These are phyloP conservation scores for Chrysanthemum seticuspe DNA, from an alignment of 129 eudicot species.

Conservation along the genomic window DNA sequence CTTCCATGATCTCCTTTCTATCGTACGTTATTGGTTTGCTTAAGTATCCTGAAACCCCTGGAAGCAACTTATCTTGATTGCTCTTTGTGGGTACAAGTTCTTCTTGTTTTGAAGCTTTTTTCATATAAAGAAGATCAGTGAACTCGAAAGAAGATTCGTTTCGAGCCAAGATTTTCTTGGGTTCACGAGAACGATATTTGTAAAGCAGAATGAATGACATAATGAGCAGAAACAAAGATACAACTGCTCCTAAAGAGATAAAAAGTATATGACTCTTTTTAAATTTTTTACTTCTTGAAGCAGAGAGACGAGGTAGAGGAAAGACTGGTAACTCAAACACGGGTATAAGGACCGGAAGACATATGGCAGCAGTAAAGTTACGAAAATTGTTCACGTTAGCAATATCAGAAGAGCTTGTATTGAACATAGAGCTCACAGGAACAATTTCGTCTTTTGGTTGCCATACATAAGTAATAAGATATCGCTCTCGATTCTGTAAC, in stretches of 20 bases:
- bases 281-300: slow-evolving; percentile 21
- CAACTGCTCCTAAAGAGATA: slow-evolving; percentile 27
- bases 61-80: slow-evolving; percentile 60
- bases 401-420: slow-evolving; percentile 43
- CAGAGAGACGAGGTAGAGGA: slow-evolving; percentile 31
- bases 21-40: slow-evolving; percentile 58
- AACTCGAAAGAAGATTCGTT: slow-evolving; percentile 47
- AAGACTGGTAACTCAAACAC: slow-evolving; percentile 47
- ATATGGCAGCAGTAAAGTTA: slow-evolving; percentile 57
- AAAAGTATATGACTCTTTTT: slow-evolving; percentile 25
- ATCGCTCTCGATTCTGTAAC: slow-evolving; percentile 30
- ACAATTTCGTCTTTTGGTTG: slow-evolving; percentile 62
- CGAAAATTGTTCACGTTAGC: slow-evolving; percentile 46
- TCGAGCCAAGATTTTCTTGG: slow-evolving; percentile 37
- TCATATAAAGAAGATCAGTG: slow-evolving; percentile 38
- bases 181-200: slow-evolving; percentile 24
- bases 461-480: slow-evolving; percentile 72
- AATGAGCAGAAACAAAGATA: slow-evolving; percentile 35
- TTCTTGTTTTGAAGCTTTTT: slow-evolving; percentile 38
- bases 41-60: slow-evolving; percentile 70
- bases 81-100: slow-evolving; percentile 31
- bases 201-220: slow-evolving; percentile 32
- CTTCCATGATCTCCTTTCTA: slow-evolving; percentile 57
- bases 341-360: slow-evolving; percentile 68
- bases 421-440: slow-evolving; percentile 53